phyloP scores from a whole-genome alignment of 139 green algal genomes.

The Chlamydomonas sphaeroides region DNA sequence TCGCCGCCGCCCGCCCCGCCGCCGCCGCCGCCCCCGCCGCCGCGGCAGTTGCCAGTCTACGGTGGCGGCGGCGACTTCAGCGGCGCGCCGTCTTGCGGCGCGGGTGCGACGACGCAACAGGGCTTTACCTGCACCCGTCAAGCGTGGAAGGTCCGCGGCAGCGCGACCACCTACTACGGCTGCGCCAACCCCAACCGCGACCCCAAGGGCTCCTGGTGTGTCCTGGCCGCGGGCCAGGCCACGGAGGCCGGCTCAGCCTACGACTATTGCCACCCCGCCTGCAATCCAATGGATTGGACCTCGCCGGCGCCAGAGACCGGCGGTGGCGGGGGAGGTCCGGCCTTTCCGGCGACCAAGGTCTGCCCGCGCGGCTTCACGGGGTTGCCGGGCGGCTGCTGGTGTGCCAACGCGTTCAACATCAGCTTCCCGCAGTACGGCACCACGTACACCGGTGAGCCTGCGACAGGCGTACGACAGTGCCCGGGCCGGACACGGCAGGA shows the following conservation, averaged over 20 bases:
- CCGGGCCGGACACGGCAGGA: too few relatives aligned
- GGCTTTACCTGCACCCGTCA: neutral
- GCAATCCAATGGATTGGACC: neutral
- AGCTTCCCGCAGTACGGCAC: neutral
- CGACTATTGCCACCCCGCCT: neutral
- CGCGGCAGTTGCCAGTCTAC: too few relatives aligned
- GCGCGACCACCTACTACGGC: neutral
- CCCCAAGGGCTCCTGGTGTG: neutral
- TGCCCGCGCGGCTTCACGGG: neutral
- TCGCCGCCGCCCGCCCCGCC: neutral
- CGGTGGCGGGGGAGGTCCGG: too few relatives aligned
- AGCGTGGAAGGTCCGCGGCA: neutral
- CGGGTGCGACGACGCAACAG: neutral
- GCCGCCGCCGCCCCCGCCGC: neutral
- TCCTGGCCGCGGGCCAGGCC: neutral
- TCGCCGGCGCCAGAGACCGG: too few relatives aligned
- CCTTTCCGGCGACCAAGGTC: neutral
- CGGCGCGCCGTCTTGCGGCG: neutral
- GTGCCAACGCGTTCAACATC: neutral
- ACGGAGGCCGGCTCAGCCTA: neutral
- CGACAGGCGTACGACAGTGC: too few relatives aligned
- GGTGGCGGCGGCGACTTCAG: too few relatives aligned
- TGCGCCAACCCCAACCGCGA: conserved; percentile 21
- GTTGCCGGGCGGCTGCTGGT: neutral
- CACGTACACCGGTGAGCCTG: neutral